A percentile compares a stretch with the other conserved stretches of the same genome.
Evolutionary conservation across 2,329 filamentous ascomycete species (phyloP).

Genomic region (Cladosporium austrohemisphaericum): DNA sequence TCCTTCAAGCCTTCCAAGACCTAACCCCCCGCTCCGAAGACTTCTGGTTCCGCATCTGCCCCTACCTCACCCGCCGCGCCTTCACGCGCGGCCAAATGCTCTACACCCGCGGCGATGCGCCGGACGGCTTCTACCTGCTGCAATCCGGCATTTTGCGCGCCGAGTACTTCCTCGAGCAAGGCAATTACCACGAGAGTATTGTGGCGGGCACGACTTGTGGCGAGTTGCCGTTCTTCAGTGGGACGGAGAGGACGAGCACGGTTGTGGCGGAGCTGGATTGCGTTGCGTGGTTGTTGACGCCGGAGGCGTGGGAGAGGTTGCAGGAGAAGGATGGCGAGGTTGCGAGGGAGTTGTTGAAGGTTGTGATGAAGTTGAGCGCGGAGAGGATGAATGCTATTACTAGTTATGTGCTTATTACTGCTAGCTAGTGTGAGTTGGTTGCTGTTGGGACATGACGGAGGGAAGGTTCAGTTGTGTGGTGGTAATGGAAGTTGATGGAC

Average conservation of each 20-base stretch:
- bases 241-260: constrained; percentile 81
- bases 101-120: constrained; percentile 69
- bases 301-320: constrained; percentile 66
- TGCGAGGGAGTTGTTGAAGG: constrained; percentile 75
- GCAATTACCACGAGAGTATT: constrained; percentile 83
- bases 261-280: constrained; percentile 78
- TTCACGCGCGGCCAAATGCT: constrained; percentile 68
- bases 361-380: constrained; percentile 89
- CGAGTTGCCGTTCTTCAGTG: constrained; percentile 92
- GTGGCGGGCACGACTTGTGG: constrained; percentile 93
- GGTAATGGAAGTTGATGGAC: no score
- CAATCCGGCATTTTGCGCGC: constrained; percentile 85
- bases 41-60: constrained; percentile 81
- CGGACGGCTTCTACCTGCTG: constrained; percentile 83
- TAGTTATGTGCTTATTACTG: constrained; percentile 41
- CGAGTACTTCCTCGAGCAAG: constrained; percentile 88
- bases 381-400: constrained; percentile 80
- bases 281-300: constrained; percentile 76
- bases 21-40: constrained; percentile 83
- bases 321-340: constrained; percentile 72
- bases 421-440: constrained; percentile 28
- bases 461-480: no score
- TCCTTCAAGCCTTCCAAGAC: constrained; percentile 92
- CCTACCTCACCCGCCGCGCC: constrained; percentile 70
- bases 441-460: not conserved